Evolutionary conservation across 192 early-diverging fungal genomes (phyloP), one percentile per base, ranked within the genome.

Genomic region (Rhizophagus prolifer): DNA sequence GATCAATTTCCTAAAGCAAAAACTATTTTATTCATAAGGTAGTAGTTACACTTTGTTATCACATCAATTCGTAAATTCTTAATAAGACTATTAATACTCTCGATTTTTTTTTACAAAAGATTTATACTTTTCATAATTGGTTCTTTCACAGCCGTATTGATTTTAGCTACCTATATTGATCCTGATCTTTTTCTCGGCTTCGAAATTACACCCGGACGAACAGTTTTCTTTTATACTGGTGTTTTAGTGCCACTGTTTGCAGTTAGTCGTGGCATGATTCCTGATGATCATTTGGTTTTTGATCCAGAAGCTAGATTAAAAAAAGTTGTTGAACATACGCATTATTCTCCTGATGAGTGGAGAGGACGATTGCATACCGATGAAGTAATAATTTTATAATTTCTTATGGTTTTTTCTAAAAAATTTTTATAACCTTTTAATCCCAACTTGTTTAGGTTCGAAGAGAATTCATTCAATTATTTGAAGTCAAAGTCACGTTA

Each of bases 191-290:
- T 94, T 44, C 85, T 96, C 54, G 91, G 92, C 34, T 95, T 99
- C 67, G 96, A 99, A 78, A 94, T 99, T 71, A 94, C 96, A 2
- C 86, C 92, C 9, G 91, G 90, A 66, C 85, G 93, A 44, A 95
- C 95, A 0, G 95, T 94, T 2, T 88, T 99, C 71, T 99, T 98
- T 76, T 99, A 98, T 83, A 88, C 95, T 63, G 94, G 95, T 3
- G 74, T 98, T 4, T 97, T 95, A 79, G 94, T 94, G 16, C 89
- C 91, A 7, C 82, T 97, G 2, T 86, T 96, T 79, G 95, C 94
- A 0, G 89, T 92, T 7, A 88, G 87, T 41, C 88, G 95, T 12
- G 91, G 91, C 21, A 91, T 95, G 87, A 91, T 96, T 26, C 88
- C 91, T 0, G 96, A 94, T 66, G 94, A 96, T 26, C 91, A 89